Evolutionary conservation across 1,139 yeast species (phyloP).

Genomic region (Candida frijolesensis): DNA sequence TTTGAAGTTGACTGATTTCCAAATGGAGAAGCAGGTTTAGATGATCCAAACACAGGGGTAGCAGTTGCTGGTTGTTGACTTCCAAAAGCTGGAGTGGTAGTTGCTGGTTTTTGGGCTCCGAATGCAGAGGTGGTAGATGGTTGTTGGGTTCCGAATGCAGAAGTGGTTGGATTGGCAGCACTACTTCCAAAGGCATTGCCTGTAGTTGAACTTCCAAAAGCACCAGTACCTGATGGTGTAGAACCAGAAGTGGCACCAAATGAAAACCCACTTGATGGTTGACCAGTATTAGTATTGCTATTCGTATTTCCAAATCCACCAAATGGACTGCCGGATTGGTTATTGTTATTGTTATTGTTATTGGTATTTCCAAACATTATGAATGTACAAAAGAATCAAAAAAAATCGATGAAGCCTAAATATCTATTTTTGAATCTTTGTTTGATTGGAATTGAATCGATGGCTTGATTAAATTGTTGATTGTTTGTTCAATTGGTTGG

Average conservation of each 20-base stretch:
- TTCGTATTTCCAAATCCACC: slow-evolving; percentile 13
- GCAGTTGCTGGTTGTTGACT: slow-evolving; percentile 3
- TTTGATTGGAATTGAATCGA: not conserved
- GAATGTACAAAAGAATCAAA: not conserved
- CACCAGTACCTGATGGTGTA: slow-evolving; percentile 20
- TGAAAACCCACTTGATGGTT: slow-evolving; percentile 6
- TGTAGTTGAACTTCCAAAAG: slow-evolving; percentile 13
- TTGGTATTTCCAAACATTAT: slow-evolving; percentile 10
- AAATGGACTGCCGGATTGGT: slow-evolving; percentile 7
- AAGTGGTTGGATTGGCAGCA: too few relatives aligned
- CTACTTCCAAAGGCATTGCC: not conserved
- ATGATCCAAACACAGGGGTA: slow-evolving; percentile 10
- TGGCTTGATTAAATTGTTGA: not conserved
- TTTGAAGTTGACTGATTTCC: slow-evolving; percentile 5
- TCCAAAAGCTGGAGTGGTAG: slow-evolving; percentile 10
- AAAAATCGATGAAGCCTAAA: not conserved
- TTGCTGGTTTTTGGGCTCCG: not conserved
- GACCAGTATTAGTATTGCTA: slow-evolving; percentile 2
- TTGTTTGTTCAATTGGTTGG: not conserved
- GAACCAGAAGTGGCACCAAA: slow-evolving; percentile 17
- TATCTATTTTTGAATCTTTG: not conserved
- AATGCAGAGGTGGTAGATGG: not conserved
- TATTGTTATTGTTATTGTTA: not conserved
- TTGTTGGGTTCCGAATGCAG: slow-evolving; percentile 8
- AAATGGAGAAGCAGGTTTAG: slow-evolving; percentile 11